A percentile compares a stretch with the other conserved stretches of the same genome.
phyloP scores from a whole-genome alignment of 2,329 filamentous ascomycete genomes.

The Fragosphaeria purpurea region DNA sequence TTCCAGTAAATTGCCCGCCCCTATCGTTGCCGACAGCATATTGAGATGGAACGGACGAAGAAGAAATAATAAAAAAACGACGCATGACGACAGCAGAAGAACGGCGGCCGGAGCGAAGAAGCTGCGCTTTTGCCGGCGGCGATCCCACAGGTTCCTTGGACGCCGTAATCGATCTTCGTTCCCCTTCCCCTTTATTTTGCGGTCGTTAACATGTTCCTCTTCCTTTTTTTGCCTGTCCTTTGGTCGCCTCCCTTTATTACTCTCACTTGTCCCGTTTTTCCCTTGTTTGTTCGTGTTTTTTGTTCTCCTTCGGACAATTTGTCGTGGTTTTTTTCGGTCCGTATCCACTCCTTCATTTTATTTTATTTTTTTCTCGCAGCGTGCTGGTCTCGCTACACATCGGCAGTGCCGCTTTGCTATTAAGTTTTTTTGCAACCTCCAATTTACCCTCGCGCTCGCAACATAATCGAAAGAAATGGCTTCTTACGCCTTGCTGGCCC shows the following conservation, averaged over 20 bases:
- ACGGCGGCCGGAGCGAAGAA: no score
- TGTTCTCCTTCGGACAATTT: conserved; percentile 1
- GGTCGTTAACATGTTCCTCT: background rate
- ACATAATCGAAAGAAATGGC: no score
- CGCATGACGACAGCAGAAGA: no score
- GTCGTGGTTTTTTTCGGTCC: background rate
- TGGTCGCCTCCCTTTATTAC: background rate
- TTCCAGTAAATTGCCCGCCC: conserved; percentile 1
- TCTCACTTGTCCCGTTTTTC: background rate
- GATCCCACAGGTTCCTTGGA: no score
- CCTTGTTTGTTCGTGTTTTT: background rate
- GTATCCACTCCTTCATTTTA: background rate
- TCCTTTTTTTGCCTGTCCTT: no score
- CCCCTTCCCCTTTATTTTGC: background rate
- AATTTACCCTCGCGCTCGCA: no score
- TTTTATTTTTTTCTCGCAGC: background rate
- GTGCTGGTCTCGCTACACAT: conserved; percentile 12
- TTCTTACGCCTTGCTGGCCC: conserved; percentile 8
- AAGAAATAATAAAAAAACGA: background rate
- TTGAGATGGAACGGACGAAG: background rate
- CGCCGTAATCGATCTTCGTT: no score
- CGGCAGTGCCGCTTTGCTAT: no score
- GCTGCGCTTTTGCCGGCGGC: no score
- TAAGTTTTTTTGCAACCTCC: no score
- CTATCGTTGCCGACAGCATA: no score